These are phyloP conservation scores for Hygrocybe coccinea DNA, from an alignment of 768 basidiomycete species.

Conservation along the genomic window DNA sequence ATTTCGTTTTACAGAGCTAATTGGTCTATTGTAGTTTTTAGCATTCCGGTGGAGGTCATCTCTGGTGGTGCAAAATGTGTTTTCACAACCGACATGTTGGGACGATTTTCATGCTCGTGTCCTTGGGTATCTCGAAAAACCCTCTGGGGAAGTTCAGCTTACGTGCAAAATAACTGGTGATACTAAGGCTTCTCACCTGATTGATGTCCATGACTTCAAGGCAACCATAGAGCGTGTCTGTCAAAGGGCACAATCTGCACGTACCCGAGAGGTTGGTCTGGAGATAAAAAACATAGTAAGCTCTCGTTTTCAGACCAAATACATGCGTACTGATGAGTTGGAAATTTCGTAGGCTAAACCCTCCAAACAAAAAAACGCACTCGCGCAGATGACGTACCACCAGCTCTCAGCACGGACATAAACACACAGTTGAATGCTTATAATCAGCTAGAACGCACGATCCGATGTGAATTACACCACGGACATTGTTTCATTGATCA, in stretches of 20 bases:
- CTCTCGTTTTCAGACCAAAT: constrained; percentile 10
- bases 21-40: not conserved
- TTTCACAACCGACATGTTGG: not conserved
- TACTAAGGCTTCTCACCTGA: not conserved
- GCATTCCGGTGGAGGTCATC: not conserved
- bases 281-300: constrained; percentile 7
- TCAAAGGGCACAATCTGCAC: not conserved
- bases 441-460: not conserved
- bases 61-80: not conserved
- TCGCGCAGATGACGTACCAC: not conserved
- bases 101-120: not conserved
- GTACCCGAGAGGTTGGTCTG: not conserved
- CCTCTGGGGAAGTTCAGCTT: not conserved
- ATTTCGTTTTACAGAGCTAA: not conserved
- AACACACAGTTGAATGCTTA: not conserved
- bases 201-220: not conserved
- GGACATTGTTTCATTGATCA: not conserved
- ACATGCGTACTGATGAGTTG: not conserved
- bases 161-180: not conserved
- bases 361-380: not conserved
- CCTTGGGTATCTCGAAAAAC: not conserved
- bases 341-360: not conserved
- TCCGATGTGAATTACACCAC: not conserved
- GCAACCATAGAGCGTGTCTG: not conserved
- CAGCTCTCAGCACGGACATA: not conserved